These are phyloP conservation scores for Solanum lignicaule DNA, from an alignment of 257 asterid genomes.

Conservation along the genomic window DNA sequence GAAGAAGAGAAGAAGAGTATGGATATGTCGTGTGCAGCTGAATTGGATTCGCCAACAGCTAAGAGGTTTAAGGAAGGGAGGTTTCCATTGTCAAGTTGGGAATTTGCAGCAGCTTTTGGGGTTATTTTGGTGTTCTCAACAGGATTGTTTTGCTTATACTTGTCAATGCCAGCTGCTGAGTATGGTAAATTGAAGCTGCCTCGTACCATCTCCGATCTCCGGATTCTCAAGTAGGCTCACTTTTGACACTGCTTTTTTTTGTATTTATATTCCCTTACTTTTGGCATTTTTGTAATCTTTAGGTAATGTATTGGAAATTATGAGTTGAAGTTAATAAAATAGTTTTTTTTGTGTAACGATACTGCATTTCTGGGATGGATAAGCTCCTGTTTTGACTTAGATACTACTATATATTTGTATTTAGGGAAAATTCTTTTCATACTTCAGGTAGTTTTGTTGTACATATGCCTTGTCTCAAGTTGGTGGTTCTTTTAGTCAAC, in stretches of 20 bases:
- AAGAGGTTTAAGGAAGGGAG: conserved; percentile 46
- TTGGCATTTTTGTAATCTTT: background rate
- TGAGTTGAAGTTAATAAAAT: background rate
- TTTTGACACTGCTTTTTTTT: background rate
- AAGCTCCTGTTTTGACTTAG: background rate
- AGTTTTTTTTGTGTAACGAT: background rate
- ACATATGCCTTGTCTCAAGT: background rate
- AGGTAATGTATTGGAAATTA: background rate
- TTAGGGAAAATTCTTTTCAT: background rate
- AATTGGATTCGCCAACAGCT: conserved; percentile 43
- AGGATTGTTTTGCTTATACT: conserved; percentile 51
- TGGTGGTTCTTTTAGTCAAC: background rate
- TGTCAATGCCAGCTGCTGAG: conserved; percentile 72
- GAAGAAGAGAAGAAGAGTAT: conserved; percentile 40
- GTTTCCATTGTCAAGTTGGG: conserved; percentile 59
- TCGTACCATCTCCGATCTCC: conserved; percentile 68
- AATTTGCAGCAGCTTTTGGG: conserved; percentile 49
- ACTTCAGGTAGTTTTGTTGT: background rate
- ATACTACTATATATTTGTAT: background rate
- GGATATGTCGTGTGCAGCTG: background rate
- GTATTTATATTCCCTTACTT: no score
- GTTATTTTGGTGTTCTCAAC: conserved; percentile 47
- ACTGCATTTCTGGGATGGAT: background rate
- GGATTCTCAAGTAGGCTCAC: conserved; percentile 52
- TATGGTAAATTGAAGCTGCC: conserved; percentile 66